These are phyloP conservation scores for Claviceps sp. DNA, from an alignment of 2,329 filamentous ascomycete species.

Conservation along the genomic window DNA sequence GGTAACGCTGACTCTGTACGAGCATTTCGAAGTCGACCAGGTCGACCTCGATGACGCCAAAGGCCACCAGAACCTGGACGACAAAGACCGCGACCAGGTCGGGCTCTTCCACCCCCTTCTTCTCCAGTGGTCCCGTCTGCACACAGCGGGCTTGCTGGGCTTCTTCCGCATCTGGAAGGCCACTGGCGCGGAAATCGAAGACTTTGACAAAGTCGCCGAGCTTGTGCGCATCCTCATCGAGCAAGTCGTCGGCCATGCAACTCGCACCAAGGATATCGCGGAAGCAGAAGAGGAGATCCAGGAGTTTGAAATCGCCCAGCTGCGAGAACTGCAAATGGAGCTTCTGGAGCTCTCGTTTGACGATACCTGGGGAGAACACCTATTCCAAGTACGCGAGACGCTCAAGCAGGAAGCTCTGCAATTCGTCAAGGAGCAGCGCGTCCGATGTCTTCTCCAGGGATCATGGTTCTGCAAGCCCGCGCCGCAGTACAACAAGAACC, in stretches of 20 bases:
- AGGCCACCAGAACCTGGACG: constrained; percentile 60
- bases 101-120: constrained; percentile 76
- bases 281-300: constrained; percentile 83
- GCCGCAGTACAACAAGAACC: constrained; percentile 12
- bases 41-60: constrained; percentile 67
- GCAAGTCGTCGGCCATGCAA: constrained; percentile 72
- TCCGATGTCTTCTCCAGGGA: constrained; percentile 76
- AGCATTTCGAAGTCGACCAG: constrained; percentile 90
- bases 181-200: constrained; percentile 69
- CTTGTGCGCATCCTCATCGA: constrained; percentile 81
- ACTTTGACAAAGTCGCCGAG: constrained; percentile 89
- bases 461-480: constrained; percentile 64
- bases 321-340: constrained; percentile 87
- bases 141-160: constrained; percentile 71
- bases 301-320: constrained; percentile 64
- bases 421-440: constrained; percentile 93
- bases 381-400: constrained; percentile 82
- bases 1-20: constrained; percentile 78
- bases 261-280: constrained; percentile 68
- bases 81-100: constrained; percentile 75
- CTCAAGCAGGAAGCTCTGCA: constrained; percentile 82
- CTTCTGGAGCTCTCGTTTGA: constrained; percentile 84
- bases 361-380: constrained; percentile 83
- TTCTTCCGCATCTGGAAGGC: constrained; percentile 91
- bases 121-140: constrained; percentile 84